Conservation (phyloP, 768 basidiomycete species). For the Cyathus striatus region DNA sequence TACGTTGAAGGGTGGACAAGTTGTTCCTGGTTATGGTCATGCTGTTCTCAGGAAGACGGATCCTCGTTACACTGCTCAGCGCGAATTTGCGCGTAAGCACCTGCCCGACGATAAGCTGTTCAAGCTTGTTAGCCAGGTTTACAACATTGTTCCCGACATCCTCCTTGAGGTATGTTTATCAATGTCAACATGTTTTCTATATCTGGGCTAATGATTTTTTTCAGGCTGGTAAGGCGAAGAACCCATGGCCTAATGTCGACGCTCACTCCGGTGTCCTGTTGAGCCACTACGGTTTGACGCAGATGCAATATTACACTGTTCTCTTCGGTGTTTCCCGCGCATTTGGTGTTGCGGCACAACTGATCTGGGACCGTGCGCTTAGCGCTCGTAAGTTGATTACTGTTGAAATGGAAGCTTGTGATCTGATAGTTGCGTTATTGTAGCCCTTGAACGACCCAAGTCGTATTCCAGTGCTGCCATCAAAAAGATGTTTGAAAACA, state of each 20-base stretch:
- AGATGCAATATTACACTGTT: slow-evolving; percentile 97
- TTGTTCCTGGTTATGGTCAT: slow-evolving; percentile 90
- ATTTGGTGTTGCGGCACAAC: slow-evolving; percentile 83
- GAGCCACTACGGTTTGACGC: slow-evolving; percentile 78
- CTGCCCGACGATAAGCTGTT: slow-evolving; percentile 85
- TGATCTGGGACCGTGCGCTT: slow-evolving; percentile 91
- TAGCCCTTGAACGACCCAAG: slow-evolving; percentile 87
- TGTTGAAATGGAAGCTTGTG: background rate
- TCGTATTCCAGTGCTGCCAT: slow-evolving; percentile 82
- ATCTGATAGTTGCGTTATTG: slow-evolving; percentile 1
- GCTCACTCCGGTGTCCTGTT: slow-evolving; percentile 92
- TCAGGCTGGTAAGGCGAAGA: slow-evolving; percentile 87
- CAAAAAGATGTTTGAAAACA: slow-evolving; percentile 70
- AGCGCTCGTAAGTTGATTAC: slow-evolving; percentile 67
- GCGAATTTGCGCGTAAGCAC: slow-evolving; percentile 84
- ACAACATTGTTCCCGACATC: slow-evolving; percentile 84
- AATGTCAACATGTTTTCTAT: background rate
- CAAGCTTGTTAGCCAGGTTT: slow-evolving; percentile 89
- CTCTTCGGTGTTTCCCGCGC: slow-evolving; percentile 96
- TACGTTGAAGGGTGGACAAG: slow-evolving; percentile 88
- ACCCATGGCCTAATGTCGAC: slow-evolving; percentile 96
- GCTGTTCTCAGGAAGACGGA: slow-evolving; percentile 88
- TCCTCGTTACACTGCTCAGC: slow-evolving; percentile 87
- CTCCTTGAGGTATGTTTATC: slow-evolving; percentile 60
- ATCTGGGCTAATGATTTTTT: slow-evolving; percentile 2